Evolutionary conservation across 2,329 filamentous ascomycete genomes (phyloP).

Genomic region (Chlorencoelia australis): DNA sequence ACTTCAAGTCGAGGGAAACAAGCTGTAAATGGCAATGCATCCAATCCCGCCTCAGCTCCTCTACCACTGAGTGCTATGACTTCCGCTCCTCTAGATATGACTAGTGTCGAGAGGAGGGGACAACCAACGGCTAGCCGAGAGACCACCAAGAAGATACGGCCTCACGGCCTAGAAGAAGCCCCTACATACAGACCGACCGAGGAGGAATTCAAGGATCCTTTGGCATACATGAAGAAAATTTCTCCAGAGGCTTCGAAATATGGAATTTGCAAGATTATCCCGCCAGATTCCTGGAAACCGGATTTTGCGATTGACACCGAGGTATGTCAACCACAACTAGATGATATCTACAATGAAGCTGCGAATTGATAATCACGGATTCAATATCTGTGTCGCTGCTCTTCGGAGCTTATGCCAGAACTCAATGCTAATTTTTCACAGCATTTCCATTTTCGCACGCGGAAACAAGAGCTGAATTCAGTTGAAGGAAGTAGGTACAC

Average conservation of each 20-base stretch:
- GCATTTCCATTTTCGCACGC: constrained; percentile 94
- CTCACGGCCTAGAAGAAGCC: constrained; percentile 79
- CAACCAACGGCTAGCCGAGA: constrained; percentile 70
- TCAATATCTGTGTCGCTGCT: too few species aligned
- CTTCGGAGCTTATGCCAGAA: too few species aligned
- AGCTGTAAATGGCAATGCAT: constrained; percentile 19
- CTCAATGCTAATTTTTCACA: constrained; percentile 32
- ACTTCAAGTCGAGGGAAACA: constrained; percentile 20
- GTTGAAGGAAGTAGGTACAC: constrained; percentile 81
- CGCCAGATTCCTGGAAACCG: constrained; percentile 88
- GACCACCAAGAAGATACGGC: constrained; percentile 64
- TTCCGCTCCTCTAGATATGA: constrained; percentile 60
- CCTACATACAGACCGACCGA: constrained; percentile 84
- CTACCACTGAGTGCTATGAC: constrained; percentile 27
- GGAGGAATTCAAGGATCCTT: constrained; percentile 90
- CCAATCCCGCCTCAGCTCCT: constrained; percentile 24
- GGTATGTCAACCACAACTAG: constrained; percentile 39
- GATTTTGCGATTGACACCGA: constrained; percentile 94
- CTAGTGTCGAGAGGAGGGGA: constrained; percentile 84
- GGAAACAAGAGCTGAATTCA: constrained; percentile 93
- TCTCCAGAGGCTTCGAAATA: constrained; percentile 75
- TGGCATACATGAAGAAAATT: constrained; percentile 90
- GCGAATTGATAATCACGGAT: too few species aligned
- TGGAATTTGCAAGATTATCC: constrained; percentile 92
- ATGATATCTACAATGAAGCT: too few species aligned